Evolutionary conservation across 1,139 yeast species (phyloP), one percentile per base, ranked within the genome.

Genomic region (Blastobotrys serpentis): DNA sequence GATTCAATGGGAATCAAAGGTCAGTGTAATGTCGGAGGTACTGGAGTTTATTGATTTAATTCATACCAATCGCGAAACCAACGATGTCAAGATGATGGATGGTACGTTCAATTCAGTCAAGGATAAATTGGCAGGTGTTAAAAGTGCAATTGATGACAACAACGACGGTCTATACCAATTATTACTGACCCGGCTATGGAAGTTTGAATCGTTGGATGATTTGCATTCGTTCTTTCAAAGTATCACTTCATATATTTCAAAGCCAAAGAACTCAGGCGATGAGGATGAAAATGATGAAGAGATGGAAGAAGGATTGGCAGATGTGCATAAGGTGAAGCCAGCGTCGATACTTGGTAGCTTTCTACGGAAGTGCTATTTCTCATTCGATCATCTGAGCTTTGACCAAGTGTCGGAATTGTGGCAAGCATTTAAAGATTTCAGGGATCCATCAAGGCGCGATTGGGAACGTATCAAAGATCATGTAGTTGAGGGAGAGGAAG

Each of bases 391-490:
- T 1, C 62, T 84, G 46, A 78, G 76, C 51, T 84, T 83, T 58
- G 86, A 82, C 52, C 85, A 81, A 55, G 67, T 73, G 1, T 65
- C 74, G 8, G 59, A 70, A 4, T 61, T 84, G n/a, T 83, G 81
- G 75, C 72, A 69, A 33, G 74, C 81, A 1, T 79, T 82, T 61
- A 64, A 72, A 3, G 71, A 70, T 22, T 83, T 79, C 59, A 30
- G 32, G n/a, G 14, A n/a, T 3, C 25, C 32, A 11, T 37, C 32
- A n/a, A 8, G 13, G 21, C 6, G 34, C 40, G 39, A 13, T 11
- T 14, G 14, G 36, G 11, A 39, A 11, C 34, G 32, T n/a, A 21
- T 43, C 11, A 8, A 42, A 21, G 29, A 30, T 21, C 23, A 8
- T 10, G 26, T 13, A 5, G 38, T 23, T 23, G 34, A 25, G 6